Conservation (phyloP, 2,329 filamentous ascomycete genomes). For the Aureobasidium pullulans region DNA sequence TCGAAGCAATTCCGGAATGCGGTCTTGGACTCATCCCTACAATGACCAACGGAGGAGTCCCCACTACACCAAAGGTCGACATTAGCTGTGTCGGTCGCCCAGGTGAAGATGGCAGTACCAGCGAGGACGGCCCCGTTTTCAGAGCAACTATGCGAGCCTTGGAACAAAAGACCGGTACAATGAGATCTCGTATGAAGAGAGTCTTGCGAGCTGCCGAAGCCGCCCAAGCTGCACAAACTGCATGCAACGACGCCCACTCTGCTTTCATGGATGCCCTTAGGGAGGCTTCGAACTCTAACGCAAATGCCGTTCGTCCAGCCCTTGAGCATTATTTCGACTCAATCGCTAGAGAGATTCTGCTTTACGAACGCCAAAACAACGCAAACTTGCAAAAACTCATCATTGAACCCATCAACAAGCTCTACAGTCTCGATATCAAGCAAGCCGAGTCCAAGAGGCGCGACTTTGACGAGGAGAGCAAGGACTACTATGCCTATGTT, state of each 20-base stretch:
- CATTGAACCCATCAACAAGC: conserved; percentile 83
- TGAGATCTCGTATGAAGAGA: conserved; percentile 92
- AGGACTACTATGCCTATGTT: conserved; percentile 95
- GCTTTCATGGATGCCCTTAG: conserved; percentile 79
- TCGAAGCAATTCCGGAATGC: conserved; percentile 43
- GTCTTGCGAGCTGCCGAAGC: conserved; percentile 91
- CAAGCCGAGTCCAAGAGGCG: conserved; percentile 94
- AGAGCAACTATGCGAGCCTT: conserved; percentile 92
- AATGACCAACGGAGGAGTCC: conserved; percentile 27
- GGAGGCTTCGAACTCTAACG: conserved; percentile 83
- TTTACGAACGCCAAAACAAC: conserved; percentile 80
- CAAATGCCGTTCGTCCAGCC: conserved; percentile 92
- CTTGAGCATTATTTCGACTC: conserved; percentile 98
- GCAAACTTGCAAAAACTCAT: conserved; percentile 82
- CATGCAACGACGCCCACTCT: conserved; percentile 77
- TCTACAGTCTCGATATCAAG: conserved; percentile 96
- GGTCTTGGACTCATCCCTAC: conserved; percentile 35
- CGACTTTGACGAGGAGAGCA: conserved; percentile 97
- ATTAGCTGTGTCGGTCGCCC: conserved; percentile 64
- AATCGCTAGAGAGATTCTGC: conserved; percentile 82
- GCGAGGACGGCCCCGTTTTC: conserved; percentile 91
- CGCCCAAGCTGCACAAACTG: conserved; percentile 68
- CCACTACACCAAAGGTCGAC: conserved; percentile 64
- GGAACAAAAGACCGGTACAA: conserved; percentile 92
- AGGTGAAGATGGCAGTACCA: conserved; percentile 73